These are phyloP conservation scores for Sporisorium iseilematis-ciliati DNA, from an alignment of 1,284 basidiomycete genomes.

Conservation along the genomic window DNA sequence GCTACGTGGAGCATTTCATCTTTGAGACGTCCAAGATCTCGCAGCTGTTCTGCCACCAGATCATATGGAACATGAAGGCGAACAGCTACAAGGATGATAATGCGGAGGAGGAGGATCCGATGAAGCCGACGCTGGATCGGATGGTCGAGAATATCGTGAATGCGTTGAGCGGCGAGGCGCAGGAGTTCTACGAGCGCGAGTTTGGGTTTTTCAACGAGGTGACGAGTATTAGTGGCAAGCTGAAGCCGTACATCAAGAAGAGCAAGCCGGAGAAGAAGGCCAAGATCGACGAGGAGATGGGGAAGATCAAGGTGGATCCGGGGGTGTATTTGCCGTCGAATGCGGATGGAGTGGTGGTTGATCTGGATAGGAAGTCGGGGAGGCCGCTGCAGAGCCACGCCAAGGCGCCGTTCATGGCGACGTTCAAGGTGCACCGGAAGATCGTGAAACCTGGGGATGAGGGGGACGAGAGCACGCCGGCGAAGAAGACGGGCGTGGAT, in stretches of 20 bases:
- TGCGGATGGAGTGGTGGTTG: conserved; percentile 94
- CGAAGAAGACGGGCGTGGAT: conserved; percentile 70
- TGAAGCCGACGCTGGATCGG: conserved; percentile 92
- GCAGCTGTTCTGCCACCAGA: conserved; percentile 98
- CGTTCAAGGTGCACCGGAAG: conserved; percentile 84
- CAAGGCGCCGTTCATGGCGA: conserved; percentile 99
- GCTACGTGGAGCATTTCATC: conserved; percentile 94
- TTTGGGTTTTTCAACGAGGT: conserved; percentile 97
- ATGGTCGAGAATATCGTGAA: conserved; percentile 86
- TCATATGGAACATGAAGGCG: conserved; percentile 99
- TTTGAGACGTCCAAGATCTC: conserved; percentile 98
- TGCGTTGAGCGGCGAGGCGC: conserved; percentile 90
- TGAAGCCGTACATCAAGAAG: conserved; percentile 97
- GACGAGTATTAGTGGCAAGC: conserved; percentile 95
- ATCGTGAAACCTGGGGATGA: conserved; percentile 71
- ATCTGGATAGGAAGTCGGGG: conserved; percentile 96
- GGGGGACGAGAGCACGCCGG: conserved; percentile 47
- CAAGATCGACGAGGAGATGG: conserved; percentile 99
- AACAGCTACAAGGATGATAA: conserved; percentile 93
- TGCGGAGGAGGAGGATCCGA: conserved; percentile 81
- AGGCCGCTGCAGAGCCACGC: conserved; percentile 96
- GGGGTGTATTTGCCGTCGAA: conserved; percentile 98
- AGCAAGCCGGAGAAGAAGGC: conserved; percentile 98
- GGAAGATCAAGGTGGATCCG: conserved; percentile 88
- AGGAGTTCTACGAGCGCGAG: conserved; percentile 91